Percentiles rank a stretch among this genome's conserved stretches.
These are phyloP conservation scores for Inosperma sp. DNA, from an alignment of 768 basidiomycete genomes.

Conservation along the genomic window DNA sequence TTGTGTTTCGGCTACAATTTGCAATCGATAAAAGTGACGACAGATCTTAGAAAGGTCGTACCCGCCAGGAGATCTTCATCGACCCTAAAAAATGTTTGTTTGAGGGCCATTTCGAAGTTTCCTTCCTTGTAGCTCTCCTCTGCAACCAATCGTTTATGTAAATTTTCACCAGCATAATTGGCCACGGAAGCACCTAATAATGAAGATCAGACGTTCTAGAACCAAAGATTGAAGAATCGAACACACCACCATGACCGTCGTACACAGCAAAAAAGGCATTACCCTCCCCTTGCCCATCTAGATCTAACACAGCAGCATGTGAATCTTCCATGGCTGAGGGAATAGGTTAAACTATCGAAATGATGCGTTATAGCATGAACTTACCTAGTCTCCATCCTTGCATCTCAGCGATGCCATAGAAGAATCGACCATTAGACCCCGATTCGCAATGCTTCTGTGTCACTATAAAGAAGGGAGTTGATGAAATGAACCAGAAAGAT, in stretches of 20 bases:
- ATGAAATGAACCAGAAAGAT: background rate
- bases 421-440: slow-evolving; percentile 64
- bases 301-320: slow-evolving; percentile 67
- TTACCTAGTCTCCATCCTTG: slow-evolving; percentile 98
- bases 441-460: slow-evolving; percentile 75
- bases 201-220: slow-evolving; percentile 12
- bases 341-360: slow-evolving; percentile 11
- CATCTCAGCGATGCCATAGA: slow-evolving; percentile 89
- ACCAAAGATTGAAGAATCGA: background rate
- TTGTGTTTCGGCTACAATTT: slow-evolving; percentile 84
- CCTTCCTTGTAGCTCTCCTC: slow-evolving; percentile 68
- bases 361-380: slow-evolving; percentile 31
- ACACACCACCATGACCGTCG: slow-evolving; percentile 93
- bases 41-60: slow-evolving; percentile 31
- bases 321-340: slow-evolving; percentile 93
- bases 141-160: slow-evolving; percentile 69
- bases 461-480: slow-evolving; percentile 40
- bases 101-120: slow-evolving; percentile 74
- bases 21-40: slow-evolving; percentile 11
- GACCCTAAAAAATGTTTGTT: slow-evolving; percentile 84
- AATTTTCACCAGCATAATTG: slow-evolving; percentile 75
- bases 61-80: slow-evolving; percentile 90
- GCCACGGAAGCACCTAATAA: slow-evolving; percentile 72
- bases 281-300: slow-evolving; percentile 36
- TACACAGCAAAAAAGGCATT: slow-evolving; percentile 95